Percentiles rank a stretch among this genome's conserved stretches.
phyloP scores from a whole-genome alignment of 371 early-diverging fungal genomes.

The Blakeslea trispora region DNA sequence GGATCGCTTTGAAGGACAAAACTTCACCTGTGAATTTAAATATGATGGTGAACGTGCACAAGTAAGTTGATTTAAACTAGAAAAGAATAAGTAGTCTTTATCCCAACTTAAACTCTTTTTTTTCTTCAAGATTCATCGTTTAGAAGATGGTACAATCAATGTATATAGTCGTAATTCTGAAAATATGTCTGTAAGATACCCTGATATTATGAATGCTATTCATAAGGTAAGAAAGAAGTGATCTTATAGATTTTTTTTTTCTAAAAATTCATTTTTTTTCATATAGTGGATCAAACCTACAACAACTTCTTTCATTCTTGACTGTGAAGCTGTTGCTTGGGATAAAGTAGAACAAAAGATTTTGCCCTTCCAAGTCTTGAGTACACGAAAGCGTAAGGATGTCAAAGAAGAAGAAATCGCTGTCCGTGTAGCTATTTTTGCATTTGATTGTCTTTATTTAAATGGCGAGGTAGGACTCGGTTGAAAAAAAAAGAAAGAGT shows the following conservation, averaged over 20 bases:
- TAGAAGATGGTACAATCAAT: constrained; percentile 71
- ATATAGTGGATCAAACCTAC: constrained; percentile 64
- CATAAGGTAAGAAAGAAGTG: constrained; percentile 69
- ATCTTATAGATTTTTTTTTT: too few species aligned
- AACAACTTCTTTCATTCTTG: constrained; percentile 92
- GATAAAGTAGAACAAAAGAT: constrained; percentile 85
- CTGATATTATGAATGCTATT: constrained; percentile 84
- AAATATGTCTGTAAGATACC: constrained; percentile 94
- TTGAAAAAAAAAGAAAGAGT: background rate
- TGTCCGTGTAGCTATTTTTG: constrained; percentile 96
- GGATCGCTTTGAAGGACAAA: constrained; percentile 88
- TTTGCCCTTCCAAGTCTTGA: constrained; percentile 97
- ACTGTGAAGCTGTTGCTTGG: constrained; percentile 99
- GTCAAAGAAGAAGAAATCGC: constrained; percentile 89
- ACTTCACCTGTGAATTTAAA: constrained; percentile 99
- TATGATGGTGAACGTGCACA: constrained; percentile 99
- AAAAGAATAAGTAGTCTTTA: too few species aligned
- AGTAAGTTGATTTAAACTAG: too few species aligned
- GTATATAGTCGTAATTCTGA: constrained; percentile 99
- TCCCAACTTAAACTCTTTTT: too few species aligned
- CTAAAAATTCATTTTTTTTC: too few species aligned
- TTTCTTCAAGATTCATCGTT: constrained; percentile 80
- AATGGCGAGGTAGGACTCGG: constrained; percentile 76
- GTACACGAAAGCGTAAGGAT: constrained; percentile 98
- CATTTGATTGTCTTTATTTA: constrained; percentile 97